These are phyloP conservation scores for Cryptococcus sp. DNA, from an alignment of 1,284 basidiomycete genomes.

Conservation along the genomic window DNA sequence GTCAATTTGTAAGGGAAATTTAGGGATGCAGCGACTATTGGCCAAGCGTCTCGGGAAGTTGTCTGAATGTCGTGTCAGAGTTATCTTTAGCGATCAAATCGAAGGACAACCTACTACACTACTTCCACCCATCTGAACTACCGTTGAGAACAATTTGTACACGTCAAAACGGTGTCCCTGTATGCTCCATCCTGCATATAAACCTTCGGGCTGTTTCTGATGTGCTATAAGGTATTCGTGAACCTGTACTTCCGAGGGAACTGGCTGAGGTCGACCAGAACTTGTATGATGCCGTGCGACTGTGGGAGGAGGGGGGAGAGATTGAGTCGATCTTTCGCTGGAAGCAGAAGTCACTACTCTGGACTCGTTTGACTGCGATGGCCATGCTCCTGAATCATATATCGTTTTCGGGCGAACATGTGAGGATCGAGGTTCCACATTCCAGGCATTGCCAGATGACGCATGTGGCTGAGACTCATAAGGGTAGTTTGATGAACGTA, in stretches of 20 bases:
- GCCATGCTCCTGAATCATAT: no score
- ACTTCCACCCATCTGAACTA: slow-evolving; percentile 18
- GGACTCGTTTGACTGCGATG: background rate
- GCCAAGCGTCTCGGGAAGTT: slow-evolving; percentile 15
- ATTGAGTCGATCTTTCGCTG: background rate
- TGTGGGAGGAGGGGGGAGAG: background rate
- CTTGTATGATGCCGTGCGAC: background rate
- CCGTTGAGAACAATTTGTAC: slow-evolving; percentile 18
- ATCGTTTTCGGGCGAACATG: background rate
- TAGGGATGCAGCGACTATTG: slow-evolving; percentile 14
- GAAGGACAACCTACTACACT: background rate
- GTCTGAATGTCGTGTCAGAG: slow-evolving; percentile 9
- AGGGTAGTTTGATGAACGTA: background rate
- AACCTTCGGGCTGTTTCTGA: slow-evolving; percentile 12
- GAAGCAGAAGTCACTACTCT: background rate
- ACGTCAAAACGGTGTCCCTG: slow-evolving; percentile 16
- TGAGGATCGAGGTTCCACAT: background rate
- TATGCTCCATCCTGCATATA: slow-evolving; percentile 14
- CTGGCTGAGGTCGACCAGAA: slow-evolving; percentile 4
- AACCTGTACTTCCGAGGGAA: slow-evolving; percentile 21
- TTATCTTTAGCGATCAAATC: background rate
- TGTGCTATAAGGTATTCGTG: slow-evolving; percentile 19
- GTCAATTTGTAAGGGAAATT: slow-evolving; percentile 6
- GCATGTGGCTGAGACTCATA: background rate
- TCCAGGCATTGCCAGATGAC: background rate